Evolutionary conservation across 2,329 filamentous ascomycete genomes (phyloP).

Genomic region (Escovopsis weberi): DNA sequence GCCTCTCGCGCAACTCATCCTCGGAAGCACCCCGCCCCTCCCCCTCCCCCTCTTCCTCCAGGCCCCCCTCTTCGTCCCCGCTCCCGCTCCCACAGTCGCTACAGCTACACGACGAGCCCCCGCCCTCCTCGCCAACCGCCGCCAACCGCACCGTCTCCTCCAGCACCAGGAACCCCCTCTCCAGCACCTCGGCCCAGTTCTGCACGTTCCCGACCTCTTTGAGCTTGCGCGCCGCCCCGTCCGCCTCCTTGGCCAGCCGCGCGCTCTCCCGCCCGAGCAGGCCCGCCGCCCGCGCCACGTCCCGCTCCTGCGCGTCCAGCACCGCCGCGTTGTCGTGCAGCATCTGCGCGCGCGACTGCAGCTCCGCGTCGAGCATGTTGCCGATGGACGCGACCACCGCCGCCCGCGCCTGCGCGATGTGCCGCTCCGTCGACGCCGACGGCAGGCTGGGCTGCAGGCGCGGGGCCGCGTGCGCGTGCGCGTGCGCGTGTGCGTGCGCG

Average conservation of each 20-base stretch:
- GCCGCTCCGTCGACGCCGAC: conserved; percentile 27
- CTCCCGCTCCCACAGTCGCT: conserved; percentile 21
- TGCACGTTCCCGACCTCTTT: conserved; percentile 73
- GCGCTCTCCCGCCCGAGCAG: conserved; percentile 49
- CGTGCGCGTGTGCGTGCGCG: background rate
- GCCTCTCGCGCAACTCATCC: conserved; percentile 4
- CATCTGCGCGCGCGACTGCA: conserved; percentile 51
- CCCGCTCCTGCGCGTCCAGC: conserved; percentile 52
- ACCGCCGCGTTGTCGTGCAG: conserved; percentile 55
- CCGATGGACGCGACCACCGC: conserved; percentile 50
- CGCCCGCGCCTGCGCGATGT: conserved; percentile 41
- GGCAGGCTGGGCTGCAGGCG: conserved; percentile 24
- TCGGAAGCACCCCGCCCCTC: conserved; percentile 2
- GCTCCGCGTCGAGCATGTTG: conserved; percentile 53
- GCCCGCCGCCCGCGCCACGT: conserved; percentile 45
- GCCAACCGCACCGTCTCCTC: conserved; percentile 50
- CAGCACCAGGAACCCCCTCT: conserved; percentile 48
- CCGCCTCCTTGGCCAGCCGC: conserved; percentile 48
- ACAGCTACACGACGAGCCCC: conserved; percentile 20
- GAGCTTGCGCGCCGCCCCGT: conserved; percentile 46
- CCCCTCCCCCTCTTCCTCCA: conserved; percentile 4
- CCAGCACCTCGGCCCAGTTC: conserved; percentile 77
- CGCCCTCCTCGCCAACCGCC: conserved; percentile 15
- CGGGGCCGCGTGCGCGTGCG: conserved; percentile 4
- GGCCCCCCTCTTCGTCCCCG: conserved; percentile 5